Base-by-base conservation (phyloP, 2,329 filamentous ascomycete genomes). In the Colletotrichum nymphaeae region DNA sequence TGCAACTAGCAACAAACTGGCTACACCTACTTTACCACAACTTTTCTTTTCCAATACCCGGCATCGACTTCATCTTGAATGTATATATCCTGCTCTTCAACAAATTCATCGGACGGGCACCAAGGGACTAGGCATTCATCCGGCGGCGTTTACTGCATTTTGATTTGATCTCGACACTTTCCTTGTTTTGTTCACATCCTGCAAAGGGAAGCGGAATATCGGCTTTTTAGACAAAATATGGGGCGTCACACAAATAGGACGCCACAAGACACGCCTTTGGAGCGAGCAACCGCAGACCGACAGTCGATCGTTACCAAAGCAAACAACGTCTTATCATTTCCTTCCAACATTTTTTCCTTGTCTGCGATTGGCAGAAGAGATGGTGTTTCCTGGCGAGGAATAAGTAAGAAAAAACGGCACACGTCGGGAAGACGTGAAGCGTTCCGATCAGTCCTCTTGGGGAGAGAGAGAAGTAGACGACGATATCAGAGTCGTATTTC, bases 1-100 rank as follows among this genome's bases (percentile, higher is more conserved):
- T 49, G 74, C 24, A 59, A 59, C 60, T 52, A 63, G 62, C 71
- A 70, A 69, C 63, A 52, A 69, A 63, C 59, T 72, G 59, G 65
- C 22, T 32, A 72, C 28, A 72, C 42, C 19, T 49, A 72, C 42
- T 49, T 49, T n/a, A 49, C 42, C 19, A n/a, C 7, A 64, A 60
- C 30, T 52, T 32, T 59, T 68, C 59, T 52, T 52, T 53, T 22
- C 37, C 58, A 75, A 76, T 74, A 75, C 75, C 75, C 75, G 67
- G 62, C 68, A 32, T 72, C 62, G 56, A 67, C 56, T 52, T 59
- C 55, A 28, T 28, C 59, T 65, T 57, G 52, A 65, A 59, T 73
- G 75, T 75, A 76, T 69, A 75, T 74, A 67, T 68, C 63, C 57
- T 63, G 74, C 74, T 63, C 62, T 60, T 62, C 32, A 65, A 70